Evolutionary conservation across 805 yeast species (phyloP), one percentile per base, ranked within the genome.

Genomic region (Clavispora carvajalis): DNA sequence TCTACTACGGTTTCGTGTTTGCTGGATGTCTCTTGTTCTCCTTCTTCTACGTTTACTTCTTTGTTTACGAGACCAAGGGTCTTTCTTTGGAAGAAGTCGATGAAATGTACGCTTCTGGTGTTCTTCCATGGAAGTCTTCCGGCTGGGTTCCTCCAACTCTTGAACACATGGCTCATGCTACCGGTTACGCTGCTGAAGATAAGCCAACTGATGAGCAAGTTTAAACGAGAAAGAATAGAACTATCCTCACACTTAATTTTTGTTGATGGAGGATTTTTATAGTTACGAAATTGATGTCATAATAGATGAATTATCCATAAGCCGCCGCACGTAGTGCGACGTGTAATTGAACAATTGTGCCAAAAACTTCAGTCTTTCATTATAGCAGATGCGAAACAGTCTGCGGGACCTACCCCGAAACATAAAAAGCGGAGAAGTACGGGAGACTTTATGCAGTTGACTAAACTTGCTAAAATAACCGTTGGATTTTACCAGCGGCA

Each of bases 61-160:
- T 74, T 51, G 79, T 87, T 45, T 79, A 80, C 53, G 91, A 85
- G 65, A 87, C 95, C 40, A 80, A 78, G 67, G 95, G 95, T 44
- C 74, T 85, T 54, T 74, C 85, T 34, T 74, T 87, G 59, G 95
- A 86, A 66, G 89, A 86, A 64, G 86, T 86, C 48, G 89, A 85
- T 59, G 80, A 76, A 55, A 67, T 81, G 71, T 82, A 79, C 52
- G 71, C 71, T 26, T 62, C 64, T 39, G 59, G 56, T 39, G 41
- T 65, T 33, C 43, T 48, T 16, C 66, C 74, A 25, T 65, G 71
- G 71, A 59, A 66, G 48, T 61, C 83, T 12, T 38, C 69, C 19
- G 52, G 52, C 42, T 82, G 77, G 79, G 69, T 67, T 39, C 83
- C 84, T 51, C 69, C 77, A 23, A 42, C 61, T 23, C 43, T 50